phyloP scores from a whole-genome alignment of 495 filamentous ascomycete genomes.

The Hyaloscypha variabilis region DNA sequence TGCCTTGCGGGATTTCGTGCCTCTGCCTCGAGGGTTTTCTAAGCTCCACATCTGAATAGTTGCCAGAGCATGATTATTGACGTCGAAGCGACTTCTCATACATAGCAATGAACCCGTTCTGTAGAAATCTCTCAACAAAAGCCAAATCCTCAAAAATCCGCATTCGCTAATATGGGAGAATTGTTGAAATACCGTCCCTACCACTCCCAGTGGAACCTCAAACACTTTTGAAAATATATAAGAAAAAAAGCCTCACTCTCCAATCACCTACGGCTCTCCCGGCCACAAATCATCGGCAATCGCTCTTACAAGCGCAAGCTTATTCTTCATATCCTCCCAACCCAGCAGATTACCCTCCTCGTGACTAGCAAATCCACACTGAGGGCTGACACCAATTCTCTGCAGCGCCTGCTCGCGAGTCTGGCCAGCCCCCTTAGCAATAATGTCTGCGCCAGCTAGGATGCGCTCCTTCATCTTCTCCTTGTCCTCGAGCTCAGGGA shows the following conservation, averaged over 20 bases:
- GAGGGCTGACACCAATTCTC: slow-evolving; percentile 72
- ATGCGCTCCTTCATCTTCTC: slow-evolving; percentile 55
- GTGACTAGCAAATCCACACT: slow-evolving; percentile 84
- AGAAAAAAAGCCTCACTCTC: not conserved
- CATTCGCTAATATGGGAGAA: not conserved
- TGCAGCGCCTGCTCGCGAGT: slow-evolving; percentile 64
- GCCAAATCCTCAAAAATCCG: not conserved
- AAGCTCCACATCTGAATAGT: too few species aligned
- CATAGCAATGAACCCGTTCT: too few species aligned
- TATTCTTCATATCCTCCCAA: slow-evolving; percentile 70
- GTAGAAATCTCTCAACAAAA: not conserved
- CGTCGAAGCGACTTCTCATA: too few species aligned
- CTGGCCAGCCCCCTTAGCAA: slow-evolving; percentile 25
- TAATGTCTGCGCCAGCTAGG: slow-evolving; percentile 24
- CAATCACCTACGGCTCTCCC: slow-evolving; percentile 53
- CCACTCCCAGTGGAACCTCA: not conserved
- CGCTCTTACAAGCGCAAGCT: slow-evolving; percentile 66
- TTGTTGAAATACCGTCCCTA: not conserved
- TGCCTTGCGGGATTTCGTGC: too few species aligned
- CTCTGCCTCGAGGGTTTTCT: too few species aligned
- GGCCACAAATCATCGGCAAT: slow-evolving; percentile 76
- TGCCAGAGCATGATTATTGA: too few species aligned
- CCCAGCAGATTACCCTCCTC: slow-evolving; percentile 67
- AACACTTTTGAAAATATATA: not conserved
- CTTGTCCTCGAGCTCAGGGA: slow-evolving; percentile 73